phyloP scores from a whole-genome alignment of 1,284 basidiomycete genomes.

The Ganoderma sinense region DNA sequence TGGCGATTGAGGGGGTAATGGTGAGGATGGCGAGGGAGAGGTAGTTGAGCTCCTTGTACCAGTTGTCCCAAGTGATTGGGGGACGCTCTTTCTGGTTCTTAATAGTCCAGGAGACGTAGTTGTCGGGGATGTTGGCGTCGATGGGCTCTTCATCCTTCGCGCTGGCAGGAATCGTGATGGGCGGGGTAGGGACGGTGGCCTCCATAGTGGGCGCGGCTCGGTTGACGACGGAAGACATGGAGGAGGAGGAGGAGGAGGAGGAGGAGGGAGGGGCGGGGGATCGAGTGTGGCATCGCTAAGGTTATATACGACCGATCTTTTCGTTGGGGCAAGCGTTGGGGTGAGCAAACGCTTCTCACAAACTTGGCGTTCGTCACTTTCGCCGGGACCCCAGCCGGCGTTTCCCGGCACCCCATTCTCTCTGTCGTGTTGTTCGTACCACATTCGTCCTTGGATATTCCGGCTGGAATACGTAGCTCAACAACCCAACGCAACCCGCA shows the following conservation, averaged over 20 bases:
- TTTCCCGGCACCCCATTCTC: slow-evolving; percentile 21
- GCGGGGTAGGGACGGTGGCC: slow-evolving; percentile 36
- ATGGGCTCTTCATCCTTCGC: slow-evolving; percentile 53
- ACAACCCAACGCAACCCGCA: not conserved
- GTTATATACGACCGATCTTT: slow-evolving; percentile 34
- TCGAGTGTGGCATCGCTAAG: slow-evolving; percentile 18
- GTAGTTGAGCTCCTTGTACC: slow-evolving; percentile 77
- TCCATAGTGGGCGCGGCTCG: slow-evolving; percentile 37
- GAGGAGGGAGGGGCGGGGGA: slow-evolving; percentile 27
- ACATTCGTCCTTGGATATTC: not conserved
- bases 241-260: slow-evolving; percentile 22
- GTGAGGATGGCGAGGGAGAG: slow-evolving; percentile 64
- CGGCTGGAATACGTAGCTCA: not conserved
- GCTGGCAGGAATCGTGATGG: slow-evolving; percentile 33
- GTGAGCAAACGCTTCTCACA: slow-evolving; percentile 22
- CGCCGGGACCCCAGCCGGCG: slow-evolving; percentile 24
- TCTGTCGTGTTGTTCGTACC: not conserved
- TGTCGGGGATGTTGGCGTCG: slow-evolving; percentile 83
- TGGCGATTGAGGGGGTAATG: slow-evolving; percentile 73
- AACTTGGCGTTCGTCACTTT: slow-evolving; percentile 23
- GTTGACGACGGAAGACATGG: slow-evolving; percentile 39
- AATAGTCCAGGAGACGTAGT: slow-evolving; percentile 89
- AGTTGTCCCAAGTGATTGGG: slow-evolving; percentile 77
- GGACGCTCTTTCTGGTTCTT: slow-evolving; percentile 80
- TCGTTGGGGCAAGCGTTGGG: slow-evolving; percentile 36